phyloP scores from a whole-genome alignment of 352 stramenopile species.

The Phytophthora meadii region DNA sequence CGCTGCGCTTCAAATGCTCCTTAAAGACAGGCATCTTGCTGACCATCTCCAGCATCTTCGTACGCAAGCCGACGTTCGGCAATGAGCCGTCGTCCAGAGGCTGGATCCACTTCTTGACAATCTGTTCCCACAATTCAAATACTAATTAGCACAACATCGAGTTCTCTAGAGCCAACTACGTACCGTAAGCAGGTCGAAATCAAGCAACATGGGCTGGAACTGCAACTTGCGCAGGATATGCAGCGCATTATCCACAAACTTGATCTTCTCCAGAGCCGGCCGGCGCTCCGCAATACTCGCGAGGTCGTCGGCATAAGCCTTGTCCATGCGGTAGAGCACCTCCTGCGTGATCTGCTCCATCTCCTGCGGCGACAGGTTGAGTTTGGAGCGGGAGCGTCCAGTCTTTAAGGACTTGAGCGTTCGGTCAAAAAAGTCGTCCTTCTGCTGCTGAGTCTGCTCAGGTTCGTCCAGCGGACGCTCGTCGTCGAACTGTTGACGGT shows the following conservation, averaged over 20 bases:
- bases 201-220: conserved; percentile 87
- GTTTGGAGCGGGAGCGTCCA: conserved; percentile 68
- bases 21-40: conserved; percentile 88
- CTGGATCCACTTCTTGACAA: conserved; percentile 92
- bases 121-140: conserved; percentile 40
- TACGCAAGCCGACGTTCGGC: conserved; percentile 85
- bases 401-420: conserved; percentile 90
- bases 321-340: conserved; percentile 91
- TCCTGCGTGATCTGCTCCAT: conserved; percentile 90
- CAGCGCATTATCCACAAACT: conserved; percentile 79
- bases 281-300: conserved; percentile 61
- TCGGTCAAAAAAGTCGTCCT: conserved; percentile 83
- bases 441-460: conserved; percentile 35
- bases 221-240: conserved; percentile 82
- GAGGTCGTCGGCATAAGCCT: conserved; percentile 82
- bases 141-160: neutral
- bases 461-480: conserved; percentile 70
- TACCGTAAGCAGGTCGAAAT: conserved; percentile 89
- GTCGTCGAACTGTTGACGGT: conserved; percentile 82
- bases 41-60: conserved; percentile 88
- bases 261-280: conserved; percentile 87
- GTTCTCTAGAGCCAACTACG: neutral
- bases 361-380: conserved; percentile 85
- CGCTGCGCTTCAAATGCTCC: conserved; percentile 89
- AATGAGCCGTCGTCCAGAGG: conserved; percentile 78